Evolutionary conservation across 768 basidiomycete species (phyloP).

Genomic region (Astraeus odoratus): DNA sequence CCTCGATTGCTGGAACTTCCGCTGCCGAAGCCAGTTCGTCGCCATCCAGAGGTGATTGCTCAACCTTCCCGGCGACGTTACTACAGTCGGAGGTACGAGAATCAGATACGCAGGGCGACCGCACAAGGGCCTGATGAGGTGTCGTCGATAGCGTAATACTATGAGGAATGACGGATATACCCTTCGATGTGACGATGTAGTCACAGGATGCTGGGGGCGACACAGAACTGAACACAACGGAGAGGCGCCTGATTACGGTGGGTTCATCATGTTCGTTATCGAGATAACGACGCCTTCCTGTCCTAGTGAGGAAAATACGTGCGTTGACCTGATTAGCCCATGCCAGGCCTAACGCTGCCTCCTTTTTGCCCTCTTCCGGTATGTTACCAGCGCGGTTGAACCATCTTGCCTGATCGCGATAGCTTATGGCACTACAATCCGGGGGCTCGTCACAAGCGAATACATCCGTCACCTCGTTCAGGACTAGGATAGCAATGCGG

Average conservation of each 20-base stretch:
- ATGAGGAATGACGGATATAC: constrained; percentile 36
- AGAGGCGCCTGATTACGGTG: constrained; percentile 61
- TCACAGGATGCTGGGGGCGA: constrained; percentile 55
- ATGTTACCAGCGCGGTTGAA: constrained; percentile 62
- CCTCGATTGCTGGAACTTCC: constrained; percentile 18
- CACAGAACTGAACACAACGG: constrained; percentile 72
- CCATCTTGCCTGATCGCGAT: constrained; percentile 68
- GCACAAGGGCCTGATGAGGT: constrained; percentile 1
- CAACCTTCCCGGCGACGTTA: no score
- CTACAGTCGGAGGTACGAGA: constrained; percentile 7
- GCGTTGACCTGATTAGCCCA: constrained; percentile 94
- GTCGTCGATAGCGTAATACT: constrained; percentile 11
- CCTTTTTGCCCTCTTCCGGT: constrained; percentile 56
- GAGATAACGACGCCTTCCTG: constrained; percentile 57
- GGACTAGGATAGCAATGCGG: constrained; percentile 66
- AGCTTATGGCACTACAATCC: constrained; percentile 36
- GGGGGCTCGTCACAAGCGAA: constrained; percentile 34
- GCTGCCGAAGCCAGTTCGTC: constrained; percentile 17
- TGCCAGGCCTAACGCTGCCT: constrained; percentile 79
- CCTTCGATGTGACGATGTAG: constrained; percentile 62
- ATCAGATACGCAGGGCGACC: constrained; percentile 17
- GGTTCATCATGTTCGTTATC: constrained; percentile 37
- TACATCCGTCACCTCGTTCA: constrained; percentile 88
- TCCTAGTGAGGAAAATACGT: constrained; percentile 77
- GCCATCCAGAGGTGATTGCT: constrained; percentile 25